These are phyloP conservation scores for Termitomyces sp. DNA, from an alignment of 768 basidiomycete genomes.

Conservation along the genomic window DNA sequence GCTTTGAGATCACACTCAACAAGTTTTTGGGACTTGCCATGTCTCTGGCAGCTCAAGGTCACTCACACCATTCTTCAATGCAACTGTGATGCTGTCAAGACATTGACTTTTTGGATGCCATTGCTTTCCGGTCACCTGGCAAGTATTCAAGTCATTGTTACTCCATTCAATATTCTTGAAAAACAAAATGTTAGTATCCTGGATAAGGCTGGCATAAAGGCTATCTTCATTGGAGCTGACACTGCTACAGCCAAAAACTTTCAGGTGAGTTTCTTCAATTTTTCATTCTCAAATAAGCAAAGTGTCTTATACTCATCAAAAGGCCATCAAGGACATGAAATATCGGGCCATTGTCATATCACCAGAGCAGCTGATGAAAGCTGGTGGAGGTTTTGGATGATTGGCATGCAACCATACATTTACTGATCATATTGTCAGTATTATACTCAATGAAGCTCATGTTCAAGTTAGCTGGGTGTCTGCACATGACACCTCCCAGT, in stretches of 20 bases:
- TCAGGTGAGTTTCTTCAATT: slow-evolving; percentile 5
- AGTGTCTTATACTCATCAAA: too few species aligned
- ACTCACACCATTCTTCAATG: slow-evolving; percentile 14
- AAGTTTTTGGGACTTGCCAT: too few species aligned
- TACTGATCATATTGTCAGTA: neutral
- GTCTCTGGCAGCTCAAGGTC: too few species aligned
- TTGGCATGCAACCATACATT: neutral
- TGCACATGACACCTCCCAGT: too few species aligned
- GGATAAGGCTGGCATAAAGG: slow-evolving; percentile 11
- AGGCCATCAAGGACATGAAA: neutral
- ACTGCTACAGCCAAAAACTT: slow-evolving; percentile 14
- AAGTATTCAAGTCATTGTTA: slow-evolving; percentile 20
- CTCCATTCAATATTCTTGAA: slow-evolving; percentile 20
- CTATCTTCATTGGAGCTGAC: slow-evolving; percentile 14
- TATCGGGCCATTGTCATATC: too few species aligned
- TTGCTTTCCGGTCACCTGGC: slow-evolving; percentile 15
- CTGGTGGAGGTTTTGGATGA: neutral
- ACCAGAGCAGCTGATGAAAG: neutral
- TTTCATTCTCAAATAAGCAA: too few species aligned
- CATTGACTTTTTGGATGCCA: slow-evolving; percentile 26
- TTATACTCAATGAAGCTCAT: too few species aligned
- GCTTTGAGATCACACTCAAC: too few species aligned
- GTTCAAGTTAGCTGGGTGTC: too few species aligned
- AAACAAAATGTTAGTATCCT: slow-evolving; percentile 14
- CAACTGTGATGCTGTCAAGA: slow-evolving; percentile 22